Conservation (phyloP, 2,329 filamentous ascomycete genomes). For the Fusarium albosuccineum region DNA sequence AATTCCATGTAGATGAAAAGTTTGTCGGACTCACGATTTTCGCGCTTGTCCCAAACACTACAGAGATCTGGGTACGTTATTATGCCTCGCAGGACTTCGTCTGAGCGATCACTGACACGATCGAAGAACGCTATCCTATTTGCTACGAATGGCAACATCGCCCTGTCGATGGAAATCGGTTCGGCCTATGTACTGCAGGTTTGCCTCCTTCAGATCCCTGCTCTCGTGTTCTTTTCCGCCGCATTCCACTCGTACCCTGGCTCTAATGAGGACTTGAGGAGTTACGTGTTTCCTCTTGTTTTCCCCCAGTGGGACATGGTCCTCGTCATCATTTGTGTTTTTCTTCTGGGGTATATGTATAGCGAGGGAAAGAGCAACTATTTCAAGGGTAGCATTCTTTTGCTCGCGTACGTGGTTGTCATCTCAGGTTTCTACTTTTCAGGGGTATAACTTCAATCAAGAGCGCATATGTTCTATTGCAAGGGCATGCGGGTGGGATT, state of each 20-base stretch:
- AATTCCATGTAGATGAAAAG: background rate
- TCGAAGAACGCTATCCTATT: constrained; percentile 8
- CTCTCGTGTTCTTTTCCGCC: constrained; percentile 6
- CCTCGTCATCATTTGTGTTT: background rate
- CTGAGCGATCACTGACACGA: background rate
- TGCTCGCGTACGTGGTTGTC: background rate
- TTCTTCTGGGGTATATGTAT: background rate
- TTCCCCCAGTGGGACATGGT: constrained; percentile 14
- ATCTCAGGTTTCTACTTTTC: background rate
- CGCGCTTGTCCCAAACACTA: constrained; percentile 1
- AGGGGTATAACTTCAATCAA: background rate
- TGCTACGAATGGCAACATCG: background rate
- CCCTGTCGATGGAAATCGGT: constrained; percentile 1
- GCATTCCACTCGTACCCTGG: background rate
- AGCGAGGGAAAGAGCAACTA: constrained; percentile 6
- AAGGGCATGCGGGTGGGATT: background rate
- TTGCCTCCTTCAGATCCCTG: constrained; percentile 7
- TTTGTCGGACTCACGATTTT: background rate
- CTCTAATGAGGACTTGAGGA: background rate
- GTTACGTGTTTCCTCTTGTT: background rate
- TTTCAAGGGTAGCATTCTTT: constrained; percentile 9
- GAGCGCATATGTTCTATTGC: too few relatives aligned
- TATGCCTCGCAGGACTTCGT: background rate
- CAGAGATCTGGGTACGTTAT: constrained; percentile 3
- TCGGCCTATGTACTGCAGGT: constrained; percentile 6